Evolutionary conservation across 345 rosid genomes (phyloP).

Genomic region (Arabis hirsuta): DNA sequence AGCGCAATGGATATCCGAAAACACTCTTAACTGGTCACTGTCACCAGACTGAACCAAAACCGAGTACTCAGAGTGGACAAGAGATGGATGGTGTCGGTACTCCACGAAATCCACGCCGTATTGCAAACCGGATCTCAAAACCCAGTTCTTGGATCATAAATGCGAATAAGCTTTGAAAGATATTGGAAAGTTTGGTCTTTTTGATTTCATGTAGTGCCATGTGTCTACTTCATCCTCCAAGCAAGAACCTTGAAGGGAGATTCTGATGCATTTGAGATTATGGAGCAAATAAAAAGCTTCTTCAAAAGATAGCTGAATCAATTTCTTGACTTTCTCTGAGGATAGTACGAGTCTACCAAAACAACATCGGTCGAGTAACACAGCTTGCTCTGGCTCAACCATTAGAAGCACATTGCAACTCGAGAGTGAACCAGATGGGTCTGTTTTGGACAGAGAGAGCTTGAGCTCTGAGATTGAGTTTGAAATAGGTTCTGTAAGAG

Average conservation of each 20-base stretch:
- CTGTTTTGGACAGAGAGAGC: constrained; percentile 52
- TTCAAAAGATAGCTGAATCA: constrained; percentile 74
- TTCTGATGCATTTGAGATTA: constrained; percentile 66
- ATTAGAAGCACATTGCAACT: constrained; percentile 62
- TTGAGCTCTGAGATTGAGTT: constrained; percentile 57
- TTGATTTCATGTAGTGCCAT: constrained; percentile 61
- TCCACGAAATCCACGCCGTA: constrained; percentile 85
- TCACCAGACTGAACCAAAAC: constrained; percentile 54
- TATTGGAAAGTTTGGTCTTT: constrained; percentile 56
- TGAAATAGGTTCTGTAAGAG: constrained; percentile 78
- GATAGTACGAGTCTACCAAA: constrained; percentile 64
- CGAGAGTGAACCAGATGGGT: constrained; percentile 53
- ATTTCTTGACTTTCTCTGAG: constrained; percentile 65
- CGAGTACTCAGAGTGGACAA: constrained; percentile 86
- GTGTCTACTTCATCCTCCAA: constrained; percentile 46
- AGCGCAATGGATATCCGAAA: constrained; percentile 73
- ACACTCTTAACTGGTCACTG: constrained; percentile 55
- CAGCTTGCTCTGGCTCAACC: constrained; percentile 53
- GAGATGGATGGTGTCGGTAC: constrained; percentile 81
- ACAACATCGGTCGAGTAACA: constrained; percentile 68
- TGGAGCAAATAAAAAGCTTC: constrained; percentile 74
- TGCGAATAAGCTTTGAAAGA: constrained; percentile 76
- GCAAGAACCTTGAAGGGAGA: constrained; percentile 45
- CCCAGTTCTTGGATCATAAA: constrained; percentile 75
- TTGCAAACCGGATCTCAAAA: constrained; percentile 68